Percentiles rank a stretch among this genome's conserved stretches.
Evolutionary conservation across 768 basidiomycete genomes (phyloP).

Genomic region (Inosperma sp.): DNA sequence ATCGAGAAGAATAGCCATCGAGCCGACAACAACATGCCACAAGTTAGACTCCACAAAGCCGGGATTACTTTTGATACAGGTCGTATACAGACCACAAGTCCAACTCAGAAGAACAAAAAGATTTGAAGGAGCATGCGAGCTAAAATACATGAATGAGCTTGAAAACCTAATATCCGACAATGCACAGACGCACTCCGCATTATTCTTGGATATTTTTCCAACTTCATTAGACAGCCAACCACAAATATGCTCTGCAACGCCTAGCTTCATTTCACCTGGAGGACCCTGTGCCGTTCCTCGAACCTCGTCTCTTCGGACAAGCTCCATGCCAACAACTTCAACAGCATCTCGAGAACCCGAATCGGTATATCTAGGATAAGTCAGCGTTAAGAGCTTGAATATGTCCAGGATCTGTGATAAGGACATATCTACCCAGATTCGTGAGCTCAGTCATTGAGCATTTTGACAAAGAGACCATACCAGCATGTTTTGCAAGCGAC

Average conservation of each 20-base stretch:
- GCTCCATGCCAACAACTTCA: conserved; percentile 56
- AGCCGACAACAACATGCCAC: conserved; percentile 51
- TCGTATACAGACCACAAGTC: conserved; percentile 59
- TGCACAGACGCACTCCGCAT: conserved; percentile 52
- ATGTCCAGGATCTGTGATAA: conserved; percentile 62
- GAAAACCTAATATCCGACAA: neutral
- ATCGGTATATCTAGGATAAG: conserved; percentile 78
- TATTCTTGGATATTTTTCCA: conserved; percentile 48
- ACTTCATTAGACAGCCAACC: conserved; percentile 75
- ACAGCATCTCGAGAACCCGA: conserved; percentile 65
- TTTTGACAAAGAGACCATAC: conserved; percentile 33
- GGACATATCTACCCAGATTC: conserved; percentile 44
- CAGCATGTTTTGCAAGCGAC: conserved; percentile 52
- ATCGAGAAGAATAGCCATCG: conserved; percentile 59
- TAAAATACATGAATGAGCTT: conserved; percentile 18
- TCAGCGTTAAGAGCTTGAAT: conserved; percentile 67
- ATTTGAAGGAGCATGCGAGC: conserved; percentile 55
- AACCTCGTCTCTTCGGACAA: conserved; percentile 62
- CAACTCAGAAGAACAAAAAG: conserved; percentile 69
- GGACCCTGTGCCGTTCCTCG: conserved; percentile 38
- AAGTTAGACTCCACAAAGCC: conserved; percentile 43
- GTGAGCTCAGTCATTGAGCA: conserved; percentile 7
- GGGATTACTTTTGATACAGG: conserved; percentile 42
- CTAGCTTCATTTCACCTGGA: conserved; percentile 43
- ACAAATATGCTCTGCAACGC: conserved; percentile 65